Conservation (phyloP, 208 protist genomes). For the Polymyxa betae region DNA sequence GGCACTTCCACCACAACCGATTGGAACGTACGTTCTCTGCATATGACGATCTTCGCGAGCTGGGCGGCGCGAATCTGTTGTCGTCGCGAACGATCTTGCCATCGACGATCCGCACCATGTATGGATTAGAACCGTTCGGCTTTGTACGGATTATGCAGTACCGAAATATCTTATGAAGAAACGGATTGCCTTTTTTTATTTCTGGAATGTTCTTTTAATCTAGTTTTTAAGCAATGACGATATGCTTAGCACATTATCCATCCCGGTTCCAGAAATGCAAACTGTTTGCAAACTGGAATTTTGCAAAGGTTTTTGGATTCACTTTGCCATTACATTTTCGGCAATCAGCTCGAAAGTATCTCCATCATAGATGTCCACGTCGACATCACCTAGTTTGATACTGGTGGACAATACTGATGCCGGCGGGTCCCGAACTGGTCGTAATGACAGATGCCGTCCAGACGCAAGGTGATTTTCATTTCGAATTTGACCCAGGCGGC, state of each 20-base stretch:
- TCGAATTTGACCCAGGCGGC: background rate
- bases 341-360: background rate
- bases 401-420: background rate
- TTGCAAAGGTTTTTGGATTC: no score
- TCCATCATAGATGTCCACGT: background rate
- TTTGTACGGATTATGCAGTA: no score
- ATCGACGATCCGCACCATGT: background rate
- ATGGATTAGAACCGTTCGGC: no score
- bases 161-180: no score
- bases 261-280: no score
- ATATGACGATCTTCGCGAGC: background rate
- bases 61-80: background rate
- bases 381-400: background rate
- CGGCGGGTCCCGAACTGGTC: background rate
- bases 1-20: background rate
- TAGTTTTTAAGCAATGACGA: no score
- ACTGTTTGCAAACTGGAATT: no score
- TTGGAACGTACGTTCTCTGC: background rate
- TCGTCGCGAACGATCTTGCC: background rate
- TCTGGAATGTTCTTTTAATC: no score
- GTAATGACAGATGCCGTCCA: background rate
- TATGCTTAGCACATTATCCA: no score
- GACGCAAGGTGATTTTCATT: constrained; percentile 33
- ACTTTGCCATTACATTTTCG: no score
- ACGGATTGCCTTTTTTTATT: no score